phyloP scores from a whole-genome alignment of 164 flowering plant genomes.

The Vitis vinifera region DNA sequence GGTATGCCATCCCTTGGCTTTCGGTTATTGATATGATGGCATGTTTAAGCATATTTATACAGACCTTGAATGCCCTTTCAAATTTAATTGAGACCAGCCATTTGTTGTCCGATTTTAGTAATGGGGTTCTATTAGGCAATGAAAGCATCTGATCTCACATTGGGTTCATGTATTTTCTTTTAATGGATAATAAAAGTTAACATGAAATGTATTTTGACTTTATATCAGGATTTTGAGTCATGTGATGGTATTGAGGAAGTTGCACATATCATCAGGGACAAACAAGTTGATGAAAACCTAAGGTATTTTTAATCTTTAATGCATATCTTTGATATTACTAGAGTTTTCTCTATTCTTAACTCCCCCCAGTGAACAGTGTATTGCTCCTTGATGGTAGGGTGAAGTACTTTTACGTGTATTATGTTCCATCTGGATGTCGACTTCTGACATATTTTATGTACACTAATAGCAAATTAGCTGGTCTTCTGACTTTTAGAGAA shows the following conservation, averaged over 20 bases:
- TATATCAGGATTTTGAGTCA: conserved; percentile 75
- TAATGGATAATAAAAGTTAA: no score
- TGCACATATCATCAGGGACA: conserved; percentile 74
- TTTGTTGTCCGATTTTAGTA: neutral
- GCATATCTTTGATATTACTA: neutral
- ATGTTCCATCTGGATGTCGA: neutral
- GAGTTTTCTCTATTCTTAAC: neutral
- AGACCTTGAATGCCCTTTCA: neutral
- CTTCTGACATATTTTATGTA: no score
- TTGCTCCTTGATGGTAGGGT: neutral
- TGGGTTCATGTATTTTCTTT: no score
- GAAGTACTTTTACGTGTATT: neutral
- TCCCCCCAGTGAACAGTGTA: neutral
- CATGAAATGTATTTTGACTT: neutral
- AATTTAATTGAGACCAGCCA: neutral
- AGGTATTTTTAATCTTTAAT: conserved; percentile 41
- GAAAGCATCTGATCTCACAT: no score
- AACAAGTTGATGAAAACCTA: conserved; percentile 76
- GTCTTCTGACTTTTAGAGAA: no score
- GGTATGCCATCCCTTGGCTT: conserved; percentile 37
- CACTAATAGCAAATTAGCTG: no score
- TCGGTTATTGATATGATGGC: neutral
- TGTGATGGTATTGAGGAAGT: conserved; percentile 90
- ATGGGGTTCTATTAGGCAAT: no score
- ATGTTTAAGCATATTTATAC: no score